Conservation (phyloP, 495 filamentous ascomycete genomes). For the Xylaria flabelliformis region DNA sequence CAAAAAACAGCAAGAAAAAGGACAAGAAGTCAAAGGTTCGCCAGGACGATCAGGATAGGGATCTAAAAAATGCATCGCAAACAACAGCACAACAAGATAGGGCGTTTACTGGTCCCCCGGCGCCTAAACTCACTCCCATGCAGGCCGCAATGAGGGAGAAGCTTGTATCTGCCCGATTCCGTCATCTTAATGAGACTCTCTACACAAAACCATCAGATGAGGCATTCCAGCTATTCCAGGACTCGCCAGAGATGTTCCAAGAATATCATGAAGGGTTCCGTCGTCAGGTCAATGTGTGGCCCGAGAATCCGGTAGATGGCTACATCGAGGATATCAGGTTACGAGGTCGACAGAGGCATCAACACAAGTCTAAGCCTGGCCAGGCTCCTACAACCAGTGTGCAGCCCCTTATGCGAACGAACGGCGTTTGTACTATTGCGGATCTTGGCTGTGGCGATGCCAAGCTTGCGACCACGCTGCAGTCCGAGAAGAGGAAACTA, state of each 20-base stretch:
- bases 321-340: slow-evolving; percentile 73
- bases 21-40: slow-evolving; percentile 36
- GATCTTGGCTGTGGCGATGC: slow-evolving; percentile 71
- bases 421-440: slow-evolving; percentile 74
- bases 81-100: slow-evolving; percentile 11
- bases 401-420: slow-evolving; percentile 49
- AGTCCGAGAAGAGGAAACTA: slow-evolving; percentile 58
- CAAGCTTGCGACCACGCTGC: slow-evolving; percentile 71
- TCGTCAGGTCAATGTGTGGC: slow-evolving; percentile 92
- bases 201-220: slow-evolving; percentile 88
- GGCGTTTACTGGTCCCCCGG: slow-evolving; percentile 31
- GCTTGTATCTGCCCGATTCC: slow-evolving; percentile 91
- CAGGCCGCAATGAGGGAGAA: slow-evolving; percentile 94
- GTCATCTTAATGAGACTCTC: slow-evolving; percentile 93
- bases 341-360: slow-evolving; percentile 53
- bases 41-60: slow-evolving; percentile 28
- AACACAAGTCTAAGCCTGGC: slow-evolving; percentile 36
- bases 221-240: slow-evolving; percentile 76
- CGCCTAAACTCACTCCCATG: slow-evolving; percentile 79
- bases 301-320: slow-evolving; percentile 88
- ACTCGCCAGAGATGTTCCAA: slow-evolving; percentile 85
- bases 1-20: slow-evolving; percentile 41
- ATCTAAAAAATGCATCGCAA: slow-evolving; percentile 13
- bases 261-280: slow-evolving; percentile 97
- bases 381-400: slow-evolving; percentile 36